Conservation (phyloP, 805 yeast genomes). For the Candida argentea region DNA sequence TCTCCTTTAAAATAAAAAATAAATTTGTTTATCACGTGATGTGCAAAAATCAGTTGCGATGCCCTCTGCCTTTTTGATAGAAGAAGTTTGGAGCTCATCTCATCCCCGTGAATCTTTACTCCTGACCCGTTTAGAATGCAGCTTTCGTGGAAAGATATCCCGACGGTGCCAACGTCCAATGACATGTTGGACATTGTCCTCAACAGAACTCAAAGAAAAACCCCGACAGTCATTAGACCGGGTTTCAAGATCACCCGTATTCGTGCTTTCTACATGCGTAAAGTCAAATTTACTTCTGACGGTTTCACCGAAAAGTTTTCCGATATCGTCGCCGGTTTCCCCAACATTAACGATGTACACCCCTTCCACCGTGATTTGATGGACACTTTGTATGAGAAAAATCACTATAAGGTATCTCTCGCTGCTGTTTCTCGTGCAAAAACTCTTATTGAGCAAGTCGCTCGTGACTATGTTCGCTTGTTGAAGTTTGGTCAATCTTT, state of each 20-base stretch:
- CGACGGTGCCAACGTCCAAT: slow-evolving; percentile 84
- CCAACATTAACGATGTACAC: slow-evolving; percentile 93
- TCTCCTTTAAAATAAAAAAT: too few relatives aligned
- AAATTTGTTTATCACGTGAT: too few relatives aligned
- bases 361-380: slow-evolving; percentile 97
- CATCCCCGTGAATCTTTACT: not conserved
- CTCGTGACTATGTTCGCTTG: slow-evolving; percentile 89
- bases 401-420: slow-evolving; percentile 92
- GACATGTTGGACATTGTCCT: slow-evolving; percentile 94
- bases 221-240: slow-evolving; percentile 97
- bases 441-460: slow-evolving; percentile 87
- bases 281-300: slow-evolving; percentile 91
- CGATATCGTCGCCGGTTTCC: slow-evolving; percentile 81
- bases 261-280: slow-evolving; percentile 95
- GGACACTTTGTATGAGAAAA: slow-evolving; percentile 96
- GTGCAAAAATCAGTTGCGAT: slow-evolving; percentile 2
- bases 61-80: too few relatives aligned
- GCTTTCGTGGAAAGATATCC: slow-evolving; percentile 96
- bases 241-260: slow-evolving; percentile 96
- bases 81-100: too few relatives aligned
- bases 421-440: slow-evolving; percentile 94
- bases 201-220: slow-evolving; percentile 96
- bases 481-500: slow-evolving; percentile 95
- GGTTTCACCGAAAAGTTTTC: slow-evolving; percentile 90
- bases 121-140: slow-evolving; percentile 57